A percentile compares a stretch with the other conserved stretches of the same genome.
phyloP scores from a whole-genome alignment of 164 flowering plant genomes.

The Echeveria elegans region DNA sequence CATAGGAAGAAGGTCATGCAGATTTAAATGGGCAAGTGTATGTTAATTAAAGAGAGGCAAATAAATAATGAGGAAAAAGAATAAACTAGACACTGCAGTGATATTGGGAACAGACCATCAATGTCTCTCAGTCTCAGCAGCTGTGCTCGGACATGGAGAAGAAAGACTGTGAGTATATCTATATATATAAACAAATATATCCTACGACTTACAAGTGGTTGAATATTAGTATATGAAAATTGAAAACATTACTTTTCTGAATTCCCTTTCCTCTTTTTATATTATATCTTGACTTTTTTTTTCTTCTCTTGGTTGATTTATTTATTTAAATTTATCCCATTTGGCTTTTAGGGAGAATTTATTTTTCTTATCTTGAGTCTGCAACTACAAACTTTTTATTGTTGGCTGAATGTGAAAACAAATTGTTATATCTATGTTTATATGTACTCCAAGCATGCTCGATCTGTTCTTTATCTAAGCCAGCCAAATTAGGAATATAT shows the following conservation, averaged over 20 bases:
- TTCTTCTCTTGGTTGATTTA: neutral
- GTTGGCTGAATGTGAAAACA: neutral
- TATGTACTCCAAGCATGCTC: constrained; percentile 1
- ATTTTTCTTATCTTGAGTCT: neutral
- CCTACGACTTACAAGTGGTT: neutral
- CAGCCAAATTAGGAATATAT: neutral
- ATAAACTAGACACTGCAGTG: constrained; percentile 1
- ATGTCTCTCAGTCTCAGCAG: too few relatives aligned
- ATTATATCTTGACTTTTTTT: neutral
- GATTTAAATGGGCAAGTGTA: constrained; percentile 19
- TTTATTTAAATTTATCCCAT: neutral
- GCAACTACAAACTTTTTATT: too few relatives aligned
- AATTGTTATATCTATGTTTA: neutral
- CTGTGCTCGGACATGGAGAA: neutral
- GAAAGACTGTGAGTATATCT: constrained; percentile 2
- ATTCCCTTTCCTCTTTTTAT: too few relatives aligned
- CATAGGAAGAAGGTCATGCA: constrained; percentile 20
- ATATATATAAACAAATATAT: neutral
- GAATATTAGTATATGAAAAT: neutral
- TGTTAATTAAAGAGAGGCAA: constrained; percentile 5
- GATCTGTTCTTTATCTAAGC: neutral
- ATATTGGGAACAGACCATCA: constrained; percentile 4
- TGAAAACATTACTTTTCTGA: too few relatives aligned
- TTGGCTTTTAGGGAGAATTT: constrained; percentile 3
- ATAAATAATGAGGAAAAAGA: neutral